These are phyloP conservation scores for Sequoiadendron giganteum DNA, from an alignment of 75 land plant genomes.

Conservation along the genomic window DNA sequence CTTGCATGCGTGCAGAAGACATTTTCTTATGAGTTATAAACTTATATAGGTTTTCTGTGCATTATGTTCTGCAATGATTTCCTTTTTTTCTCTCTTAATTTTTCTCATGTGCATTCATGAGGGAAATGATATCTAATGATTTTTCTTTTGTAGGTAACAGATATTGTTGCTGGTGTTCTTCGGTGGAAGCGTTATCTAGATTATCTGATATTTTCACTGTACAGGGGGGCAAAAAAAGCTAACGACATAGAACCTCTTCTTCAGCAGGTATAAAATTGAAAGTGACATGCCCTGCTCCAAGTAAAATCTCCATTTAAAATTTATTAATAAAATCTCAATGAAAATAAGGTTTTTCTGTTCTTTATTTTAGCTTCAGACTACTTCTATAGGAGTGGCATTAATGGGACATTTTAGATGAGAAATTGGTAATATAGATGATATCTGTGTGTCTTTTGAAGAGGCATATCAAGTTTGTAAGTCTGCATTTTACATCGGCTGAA, in stretches of 20 bases:
- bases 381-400: background rate
- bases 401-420: background rate
- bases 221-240: constrained; percentile 44
- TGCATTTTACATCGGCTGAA: background rate
- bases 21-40: background rate
- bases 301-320: background rate
- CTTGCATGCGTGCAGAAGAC: background rate
- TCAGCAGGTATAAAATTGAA: constrained; percentile 54
- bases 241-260: constrained; percentile 87
- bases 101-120: background rate
- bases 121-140: background rate
- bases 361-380: background rate
- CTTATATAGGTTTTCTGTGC: background rate
- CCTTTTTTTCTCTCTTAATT: background rate
- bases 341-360: background rate
- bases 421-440: background rate
- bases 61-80: background rate
- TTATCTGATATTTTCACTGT: constrained; percentile 68
- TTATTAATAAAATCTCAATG: background rate
- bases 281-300: background rate
- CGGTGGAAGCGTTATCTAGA: constrained; percentile 92
- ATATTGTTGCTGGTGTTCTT: constrained; percentile 80
- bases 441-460: background rate
- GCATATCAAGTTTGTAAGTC: background rate
- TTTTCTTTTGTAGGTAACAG: constrained; percentile 67